Base-by-base conservation (phyloP, 176 grass and related monocot species). In the Eremochloa ophiuroides region DNA sequence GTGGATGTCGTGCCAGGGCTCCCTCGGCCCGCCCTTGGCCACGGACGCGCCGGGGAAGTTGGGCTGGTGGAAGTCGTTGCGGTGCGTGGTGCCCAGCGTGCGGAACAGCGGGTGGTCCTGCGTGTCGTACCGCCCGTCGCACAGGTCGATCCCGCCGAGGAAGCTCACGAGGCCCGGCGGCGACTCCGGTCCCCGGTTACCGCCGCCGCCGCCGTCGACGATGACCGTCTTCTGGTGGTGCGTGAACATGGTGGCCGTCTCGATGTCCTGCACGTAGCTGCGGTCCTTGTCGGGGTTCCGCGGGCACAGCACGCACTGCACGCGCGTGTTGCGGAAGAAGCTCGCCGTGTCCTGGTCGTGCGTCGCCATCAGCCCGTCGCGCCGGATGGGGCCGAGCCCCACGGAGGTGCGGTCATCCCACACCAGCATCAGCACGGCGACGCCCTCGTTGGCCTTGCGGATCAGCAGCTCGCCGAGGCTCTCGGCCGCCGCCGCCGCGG, bases 201-300 rank as follows among this genome's bases (percentile, higher is more conserved):
- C 7, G 6, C 12, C 12, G 13, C 79, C 82, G 28, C 31, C 31
- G 33, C 31, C 31, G 68, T 98, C 95, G 4, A 85, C 86, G 48
- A 98, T 60, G 29, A 98, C 69, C 44, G 88, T 89, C 81, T 98
- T 98, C 64, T 98, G 92, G 58, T 98, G 95, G 81, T 98, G 95
- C 33, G 95, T 94, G 86, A 98, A 98, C 95, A 94, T 91, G 78
- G 92, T 76, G 71, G 77, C 81, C 29, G 88, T 86, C 68, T 94
- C 73, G 5, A 84, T 29, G 46, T 79, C 92, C 71, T 94, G 90
- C 33, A 93, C 83, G 62, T 93, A 94, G 86, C 95, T 98, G 38
- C 83, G 78, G 31, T 82, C 92, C 69, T 76, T 61, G 20, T 93
- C 88, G 4, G 95, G 88, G 42, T 95, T 93, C 34, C 90, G 86